phyloP scores from a whole-genome alignment of 768 basidiomycete genomes.

The Phanerochaete sordida region DNA sequence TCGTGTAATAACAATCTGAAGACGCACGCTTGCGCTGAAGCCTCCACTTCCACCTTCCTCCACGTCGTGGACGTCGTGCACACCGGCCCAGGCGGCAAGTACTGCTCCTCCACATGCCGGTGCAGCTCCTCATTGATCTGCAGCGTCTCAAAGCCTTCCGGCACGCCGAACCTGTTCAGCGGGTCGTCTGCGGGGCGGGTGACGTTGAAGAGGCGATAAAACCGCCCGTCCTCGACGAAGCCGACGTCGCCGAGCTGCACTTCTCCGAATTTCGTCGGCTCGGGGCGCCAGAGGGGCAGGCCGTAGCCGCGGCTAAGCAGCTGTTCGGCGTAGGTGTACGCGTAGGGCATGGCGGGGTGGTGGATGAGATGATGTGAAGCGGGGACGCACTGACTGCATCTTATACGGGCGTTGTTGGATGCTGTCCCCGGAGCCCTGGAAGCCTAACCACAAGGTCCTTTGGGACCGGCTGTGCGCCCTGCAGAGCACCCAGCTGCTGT shows the following conservation, averaged over 20 bases:
- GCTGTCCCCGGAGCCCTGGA: too few relatives aligned
- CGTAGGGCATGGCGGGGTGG: neutral
- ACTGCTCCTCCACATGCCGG: neutral
- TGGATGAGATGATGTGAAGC: neutral
- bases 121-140: neutral
- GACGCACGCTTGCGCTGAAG: neutral
- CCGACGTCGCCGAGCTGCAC: conserved; percentile 20
- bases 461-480: too few relatives aligned
- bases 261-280: conserved; percentile 10
- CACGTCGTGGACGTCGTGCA: neutral
- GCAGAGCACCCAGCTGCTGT: too few relatives aligned
- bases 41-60: neutral
- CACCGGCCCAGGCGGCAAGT: neutral
- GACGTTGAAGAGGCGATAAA: conserved; percentile 19
- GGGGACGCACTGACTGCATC: too few relatives aligned
- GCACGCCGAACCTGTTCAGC: neutral
- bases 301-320: conserved; percentile 12
- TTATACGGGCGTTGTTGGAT: too few relatives aligned
- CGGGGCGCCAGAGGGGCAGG: conserved; percentile 17
- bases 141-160: neutral
- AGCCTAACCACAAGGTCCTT: too few relatives aligned
- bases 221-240: conserved; percentile 9
- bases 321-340: conserved; percentile 13
- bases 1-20: too few relatives aligned
- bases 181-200: neutral